Evolutionary conservation across 805 yeast species (phyloP).

Genomic region (Yamadazyma nakazawae): DNA sequence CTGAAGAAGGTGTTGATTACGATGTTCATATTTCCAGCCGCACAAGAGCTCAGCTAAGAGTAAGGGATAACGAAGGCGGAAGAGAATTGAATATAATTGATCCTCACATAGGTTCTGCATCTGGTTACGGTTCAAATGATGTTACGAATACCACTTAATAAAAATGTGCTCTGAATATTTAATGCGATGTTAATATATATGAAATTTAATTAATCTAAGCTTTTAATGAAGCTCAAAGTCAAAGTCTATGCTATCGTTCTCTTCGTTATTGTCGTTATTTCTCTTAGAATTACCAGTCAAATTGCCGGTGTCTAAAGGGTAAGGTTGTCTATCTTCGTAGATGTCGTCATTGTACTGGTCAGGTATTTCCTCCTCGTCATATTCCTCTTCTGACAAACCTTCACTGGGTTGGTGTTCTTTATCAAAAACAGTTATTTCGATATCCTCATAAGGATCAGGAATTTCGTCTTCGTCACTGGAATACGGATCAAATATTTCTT

Average conservation of each 20-base stretch:
- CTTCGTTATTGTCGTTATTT: neutral
- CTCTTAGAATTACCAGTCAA: neutral
- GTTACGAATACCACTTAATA: neutral
- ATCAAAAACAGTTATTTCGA: neutral
- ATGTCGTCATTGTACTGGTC: constrained; percentile 3
- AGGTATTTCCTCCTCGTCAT: constrained; percentile 6
- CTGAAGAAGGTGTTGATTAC: constrained; percentile 11
- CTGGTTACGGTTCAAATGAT: neutral
- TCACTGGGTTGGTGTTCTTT: neutral
- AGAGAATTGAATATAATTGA: constrained; percentile 14
- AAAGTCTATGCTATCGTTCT: constrained; percentile 4
- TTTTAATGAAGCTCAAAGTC: constrained; percentile 4
- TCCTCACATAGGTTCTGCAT: constrained; percentile 2
- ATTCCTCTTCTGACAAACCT: neutral
- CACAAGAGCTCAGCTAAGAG: constrained; percentile 16
- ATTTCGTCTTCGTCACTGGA: constrained; percentile 2
- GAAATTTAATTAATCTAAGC: neutral
- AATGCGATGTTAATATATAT: neutral
- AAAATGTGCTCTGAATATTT: neutral
- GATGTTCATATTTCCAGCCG: constrained; percentile 18
- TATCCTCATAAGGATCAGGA: constrained; percentile 3
- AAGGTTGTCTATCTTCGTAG: neutral
- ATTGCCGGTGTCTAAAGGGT: neutral
- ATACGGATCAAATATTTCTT: constrained; percentile 7
- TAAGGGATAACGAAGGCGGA: constrained; percentile 9